A percentile compares a stretch with the other conserved stretches of the same genome.
These are phyloP conservation scores for Fonsecaea monophora DNA, from an alignment of 2,329 filamentous ascomycete genomes.

Conservation along the genomic window DNA sequence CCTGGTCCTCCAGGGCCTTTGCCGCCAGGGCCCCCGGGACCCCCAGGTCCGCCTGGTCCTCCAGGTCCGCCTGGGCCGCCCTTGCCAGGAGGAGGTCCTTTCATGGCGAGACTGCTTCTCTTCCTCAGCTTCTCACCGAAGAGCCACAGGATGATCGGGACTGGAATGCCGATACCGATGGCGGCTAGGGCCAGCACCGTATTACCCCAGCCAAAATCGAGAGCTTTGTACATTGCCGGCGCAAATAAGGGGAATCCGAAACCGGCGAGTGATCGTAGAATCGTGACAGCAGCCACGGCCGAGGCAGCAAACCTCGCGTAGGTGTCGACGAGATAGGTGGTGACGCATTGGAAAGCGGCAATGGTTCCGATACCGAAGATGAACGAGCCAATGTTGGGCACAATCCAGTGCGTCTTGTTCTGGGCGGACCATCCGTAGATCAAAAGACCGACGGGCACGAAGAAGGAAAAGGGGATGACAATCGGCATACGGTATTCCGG, in stretches of 20 bases:
- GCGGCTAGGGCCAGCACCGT: constrained; percentile 55
- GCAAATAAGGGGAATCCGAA: constrained; percentile 61
- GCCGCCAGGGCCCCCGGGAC: constrained; percentile 31
- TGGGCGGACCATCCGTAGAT: constrained; percentile 60
- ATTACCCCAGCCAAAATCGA: constrained; percentile 51
- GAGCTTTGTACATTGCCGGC: constrained; percentile 48
- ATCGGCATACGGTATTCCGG: constrained; percentile 65
- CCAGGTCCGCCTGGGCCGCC: constrained; percentile 32
- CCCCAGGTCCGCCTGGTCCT: constrained; percentile 29
- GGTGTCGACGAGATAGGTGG: constrained; percentile 47
- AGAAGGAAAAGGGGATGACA: constrained; percentile 58
- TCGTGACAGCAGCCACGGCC: constrained; percentile 56
- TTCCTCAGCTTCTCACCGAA: constrained; percentile 52
- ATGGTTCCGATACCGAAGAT: constrained; percentile 51
- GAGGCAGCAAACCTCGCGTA: constrained; percentile 58
- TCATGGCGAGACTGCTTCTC: constrained; percentile 41
- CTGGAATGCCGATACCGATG: constrained; percentile 50
- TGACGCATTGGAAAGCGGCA: constrained; percentile 42
- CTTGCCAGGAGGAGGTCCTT: constrained; percentile 35
- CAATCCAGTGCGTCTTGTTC: constrained; percentile 52
- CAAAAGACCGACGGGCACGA: constrained; percentile 57
- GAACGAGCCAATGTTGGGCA: constrained; percentile 55
- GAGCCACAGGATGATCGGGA: constrained; percentile 55
- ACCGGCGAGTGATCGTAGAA: constrained; percentile 55
- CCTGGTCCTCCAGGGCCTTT: constrained; percentile 22